These are phyloP conservation scores for Leucogyrophana mollusca DNA, from an alignment of 768 basidiomycete species.

Conservation along the genomic window DNA sequence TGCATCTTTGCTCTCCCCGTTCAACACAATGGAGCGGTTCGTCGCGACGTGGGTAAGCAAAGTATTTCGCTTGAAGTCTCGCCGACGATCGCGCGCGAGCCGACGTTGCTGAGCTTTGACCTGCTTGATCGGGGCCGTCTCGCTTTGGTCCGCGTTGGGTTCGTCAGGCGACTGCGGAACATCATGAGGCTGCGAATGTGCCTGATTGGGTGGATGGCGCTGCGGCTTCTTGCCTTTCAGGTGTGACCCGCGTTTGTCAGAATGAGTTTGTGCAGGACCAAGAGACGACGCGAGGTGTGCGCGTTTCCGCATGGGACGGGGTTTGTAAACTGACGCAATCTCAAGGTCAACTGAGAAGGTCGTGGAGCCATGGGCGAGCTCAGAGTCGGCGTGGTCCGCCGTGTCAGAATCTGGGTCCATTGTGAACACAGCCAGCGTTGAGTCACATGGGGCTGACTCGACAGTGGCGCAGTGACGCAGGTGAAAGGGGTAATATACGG, in stretches of 20 bases:
- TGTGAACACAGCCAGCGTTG: constrained; percentile 35
- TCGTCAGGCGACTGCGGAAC: constrained; percentile 3
- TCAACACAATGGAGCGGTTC: neutral
- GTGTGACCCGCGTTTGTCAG: constrained; percentile 9
- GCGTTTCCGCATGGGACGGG: constrained; percentile 57
- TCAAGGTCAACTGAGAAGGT: constrained; percentile 55
- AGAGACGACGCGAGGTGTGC: constrained; percentile 30
- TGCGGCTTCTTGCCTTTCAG: constrained; percentile 23
- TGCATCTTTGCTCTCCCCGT: neutral
- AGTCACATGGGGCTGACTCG: constrained; percentile 31
- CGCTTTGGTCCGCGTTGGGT: constrained; percentile 3
- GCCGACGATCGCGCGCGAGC: constrained; percentile 47
- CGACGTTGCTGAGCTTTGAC: constrained; percentile 38
- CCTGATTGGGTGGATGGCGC: constrained; percentile 26
- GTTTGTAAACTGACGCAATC: constrained; percentile 72
- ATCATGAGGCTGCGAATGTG: neutral
- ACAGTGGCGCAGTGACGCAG: neutral
- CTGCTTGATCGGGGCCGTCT: constrained; percentile 5
- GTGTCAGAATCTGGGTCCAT: constrained; percentile 49
- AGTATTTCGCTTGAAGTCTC: constrained; percentile 41
- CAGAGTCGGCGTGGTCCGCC: constrained; percentile 28
- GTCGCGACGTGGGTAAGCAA: constrained; percentile 18
- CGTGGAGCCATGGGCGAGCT: constrained; percentile 10
- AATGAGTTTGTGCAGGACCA: constrained; percentile 1
- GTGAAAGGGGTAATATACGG: constrained; percentile 2